Percentiles rank a stretch among this genome's conserved stretches.
phyloP scores from a whole-genome alignment of 108 stramenopile genomes.

The Thalassiosira profunda region DNA sequence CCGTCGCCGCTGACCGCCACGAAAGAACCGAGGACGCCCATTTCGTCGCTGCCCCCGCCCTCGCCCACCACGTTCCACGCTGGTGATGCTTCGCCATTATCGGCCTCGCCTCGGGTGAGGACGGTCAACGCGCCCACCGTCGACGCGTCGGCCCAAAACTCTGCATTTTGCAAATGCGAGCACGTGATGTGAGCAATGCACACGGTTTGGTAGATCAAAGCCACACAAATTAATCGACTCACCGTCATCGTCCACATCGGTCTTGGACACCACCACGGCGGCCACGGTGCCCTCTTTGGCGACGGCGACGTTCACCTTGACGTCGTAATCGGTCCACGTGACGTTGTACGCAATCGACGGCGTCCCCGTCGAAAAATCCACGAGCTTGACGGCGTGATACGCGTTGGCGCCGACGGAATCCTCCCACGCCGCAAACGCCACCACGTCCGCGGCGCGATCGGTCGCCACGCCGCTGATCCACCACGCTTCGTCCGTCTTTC shows the following conservation, averaged over 20 bases:
- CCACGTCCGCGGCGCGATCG: slow-evolving; percentile 5
- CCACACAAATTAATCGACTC: no score
- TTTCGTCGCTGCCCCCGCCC: not conserved
- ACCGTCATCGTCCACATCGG: slow-evolving; percentile 8
- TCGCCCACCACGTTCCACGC: not conserved
- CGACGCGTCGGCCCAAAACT: slow-evolving; percentile 1
- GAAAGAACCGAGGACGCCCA: slow-evolving; percentile 30
- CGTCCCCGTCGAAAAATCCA: not conserved
- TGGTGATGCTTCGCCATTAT: not conserved
- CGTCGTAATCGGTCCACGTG: slow-evolving; percentile 5
- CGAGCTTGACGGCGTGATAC: not conserved
- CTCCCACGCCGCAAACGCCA: slow-evolving; percentile 4
- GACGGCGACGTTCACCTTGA: slow-evolving; percentile 8
- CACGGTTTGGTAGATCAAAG: no score
- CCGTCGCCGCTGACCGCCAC: slow-evolving; percentile 52
- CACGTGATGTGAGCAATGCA: no score
- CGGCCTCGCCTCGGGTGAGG: not conserved
- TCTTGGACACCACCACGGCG: slow-evolving; percentile 8
- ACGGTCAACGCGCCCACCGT: slow-evolving; percentile 8
- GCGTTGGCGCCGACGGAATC: slow-evolving; percentile 1
- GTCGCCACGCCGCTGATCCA: slow-evolving; percentile 10
- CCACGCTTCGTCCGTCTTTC: not conserved
- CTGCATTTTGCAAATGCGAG: no score
- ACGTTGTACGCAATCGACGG: not conserved
- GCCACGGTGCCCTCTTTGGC: slow-evolving; percentile 5